phyloP scores from a whole-genome alignment of 2,329 filamentous ascomycete species.

The Trichoderma sp. region DNA sequence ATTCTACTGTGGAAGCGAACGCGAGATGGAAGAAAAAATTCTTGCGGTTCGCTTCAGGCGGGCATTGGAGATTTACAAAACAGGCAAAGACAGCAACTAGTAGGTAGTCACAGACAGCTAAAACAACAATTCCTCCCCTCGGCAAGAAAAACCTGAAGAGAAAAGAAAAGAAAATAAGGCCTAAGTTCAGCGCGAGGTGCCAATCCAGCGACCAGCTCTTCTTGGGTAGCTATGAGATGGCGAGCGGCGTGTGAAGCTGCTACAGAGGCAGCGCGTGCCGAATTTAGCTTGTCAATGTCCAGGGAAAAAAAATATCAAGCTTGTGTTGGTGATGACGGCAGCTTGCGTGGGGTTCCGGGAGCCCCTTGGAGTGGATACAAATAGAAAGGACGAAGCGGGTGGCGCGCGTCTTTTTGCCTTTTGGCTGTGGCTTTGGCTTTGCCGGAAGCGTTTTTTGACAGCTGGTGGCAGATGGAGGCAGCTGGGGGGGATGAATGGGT shows the following conservation, averaged over 20 bases:
- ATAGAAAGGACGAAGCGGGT: not conserved
- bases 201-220: constrained; percentile 31
- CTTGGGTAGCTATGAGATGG: constrained; percentile 32
- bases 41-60: constrained; percentile 17
- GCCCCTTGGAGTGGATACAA: constrained; percentile 18
- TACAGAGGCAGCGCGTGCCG: constrained; percentile 14
- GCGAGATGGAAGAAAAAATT: constrained; percentile 1
- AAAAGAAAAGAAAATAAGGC: constrained; percentile 10
- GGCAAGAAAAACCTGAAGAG: not conserved
- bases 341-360: constrained; percentile 20
- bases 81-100: constrained; percentile 7
- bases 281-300: constrained; percentile 2
- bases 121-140: constrained; percentile 10
- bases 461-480: constrained; percentile 5
- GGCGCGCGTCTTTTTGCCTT: constrained; percentile 14
- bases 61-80: constrained; percentile 18
- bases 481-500: not conserved
- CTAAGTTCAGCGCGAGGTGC: constrained; percentile 31
- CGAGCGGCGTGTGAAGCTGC: not conserved
- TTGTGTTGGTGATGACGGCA: constrained; percentile 19
- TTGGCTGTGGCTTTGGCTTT: not conserved
- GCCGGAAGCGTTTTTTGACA: not conserved
- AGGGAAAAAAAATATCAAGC: constrained; percentile 13
- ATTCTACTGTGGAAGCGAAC: constrained; percentile 19
- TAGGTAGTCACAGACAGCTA: constrained; percentile 19